Conservation (phyloP, 2,329 filamentous ascomycete genomes). For the Colletotrichum musicola region DNA sequence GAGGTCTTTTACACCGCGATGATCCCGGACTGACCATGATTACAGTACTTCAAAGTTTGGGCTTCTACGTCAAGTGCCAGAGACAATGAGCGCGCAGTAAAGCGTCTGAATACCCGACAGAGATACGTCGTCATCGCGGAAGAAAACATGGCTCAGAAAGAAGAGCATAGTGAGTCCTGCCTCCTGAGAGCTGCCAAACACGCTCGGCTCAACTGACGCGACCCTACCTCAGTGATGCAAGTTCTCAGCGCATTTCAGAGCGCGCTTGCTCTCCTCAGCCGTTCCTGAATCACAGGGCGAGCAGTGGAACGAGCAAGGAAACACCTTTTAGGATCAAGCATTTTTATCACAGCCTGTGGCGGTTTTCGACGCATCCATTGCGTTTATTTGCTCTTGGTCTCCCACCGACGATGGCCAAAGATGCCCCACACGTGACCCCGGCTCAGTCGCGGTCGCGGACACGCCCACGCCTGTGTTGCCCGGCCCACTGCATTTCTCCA, state of each 20-base stretch:
- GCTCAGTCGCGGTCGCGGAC: constrained; percentile 19
- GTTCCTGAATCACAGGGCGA: neutral
- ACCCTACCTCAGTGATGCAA: constrained; percentile 57
- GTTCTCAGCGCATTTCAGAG: constrained; percentile 74
- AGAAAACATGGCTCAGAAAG: constrained; percentile 76
- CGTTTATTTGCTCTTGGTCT: constrained; percentile 11
- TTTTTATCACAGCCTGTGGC: too few species aligned
- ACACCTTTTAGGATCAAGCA: neutral
- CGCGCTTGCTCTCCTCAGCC: constrained; percentile 67
- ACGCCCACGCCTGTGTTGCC: constrained; percentile 2
- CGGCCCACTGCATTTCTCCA: constrained; percentile 12
- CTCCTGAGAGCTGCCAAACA: neutral
- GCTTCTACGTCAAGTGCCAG: constrained; percentile 77
- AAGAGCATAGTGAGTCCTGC: constrained; percentile 78
- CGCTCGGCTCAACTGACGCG: constrained; percentile 38
- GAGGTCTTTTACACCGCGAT: neutral
- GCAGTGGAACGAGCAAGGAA: neutral
- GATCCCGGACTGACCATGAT: constrained; percentile 7
- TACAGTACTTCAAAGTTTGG: constrained; percentile 84
- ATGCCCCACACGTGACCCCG: constrained; percentile 36
- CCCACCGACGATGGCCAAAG: constrained; percentile 11
- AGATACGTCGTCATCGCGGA: constrained; percentile 82
- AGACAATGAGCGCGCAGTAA: constrained; percentile 82
- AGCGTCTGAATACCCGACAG: constrained; percentile 84
- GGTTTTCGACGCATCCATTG: neutral